phyloP scores from a whole-genome alignment of 169 alveolate genomes.

The Plasmodium sp. region DNA sequence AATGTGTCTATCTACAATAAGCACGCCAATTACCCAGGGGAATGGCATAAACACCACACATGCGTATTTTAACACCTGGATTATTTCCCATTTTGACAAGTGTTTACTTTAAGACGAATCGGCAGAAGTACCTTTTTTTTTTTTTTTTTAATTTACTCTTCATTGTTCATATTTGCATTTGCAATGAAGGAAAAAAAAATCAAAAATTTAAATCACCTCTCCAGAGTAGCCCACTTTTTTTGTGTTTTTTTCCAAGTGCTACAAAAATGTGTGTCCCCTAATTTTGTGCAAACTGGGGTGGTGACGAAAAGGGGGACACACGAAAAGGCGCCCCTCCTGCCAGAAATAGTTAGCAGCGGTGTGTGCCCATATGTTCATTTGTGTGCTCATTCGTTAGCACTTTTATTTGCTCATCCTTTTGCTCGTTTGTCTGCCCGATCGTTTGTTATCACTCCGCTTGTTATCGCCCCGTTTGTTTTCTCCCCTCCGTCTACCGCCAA shows the following conservation, averaged over 20 bases:
- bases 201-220: background rate
- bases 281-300: background rate
- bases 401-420: background rate
- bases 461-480: background rate
- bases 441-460: background rate
- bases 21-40: background rate
- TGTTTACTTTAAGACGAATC: background rate
- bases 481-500: background rate
- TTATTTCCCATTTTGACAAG: background rate
- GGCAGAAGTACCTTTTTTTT: background rate
- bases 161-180: background rate
- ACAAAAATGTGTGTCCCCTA: background rate
- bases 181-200: background rate
- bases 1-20: background rate
- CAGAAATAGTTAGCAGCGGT: background rate
- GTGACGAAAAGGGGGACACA: background rate
- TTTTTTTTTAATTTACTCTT: background rate
- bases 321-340: background rate
- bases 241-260: background rate
- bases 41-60: background rate
- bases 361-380: background rate
- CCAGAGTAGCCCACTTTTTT: background rate
- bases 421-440: background rate
- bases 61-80: background rate
- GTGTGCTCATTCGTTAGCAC: background rate